A percentile compares a stretch with the other conserved stretches of the same genome.
These are phyloP conservation scores for Neltuma alba DNA, from an alignment of 306 rosid genomes.

Conservation along the genomic window DNA sequence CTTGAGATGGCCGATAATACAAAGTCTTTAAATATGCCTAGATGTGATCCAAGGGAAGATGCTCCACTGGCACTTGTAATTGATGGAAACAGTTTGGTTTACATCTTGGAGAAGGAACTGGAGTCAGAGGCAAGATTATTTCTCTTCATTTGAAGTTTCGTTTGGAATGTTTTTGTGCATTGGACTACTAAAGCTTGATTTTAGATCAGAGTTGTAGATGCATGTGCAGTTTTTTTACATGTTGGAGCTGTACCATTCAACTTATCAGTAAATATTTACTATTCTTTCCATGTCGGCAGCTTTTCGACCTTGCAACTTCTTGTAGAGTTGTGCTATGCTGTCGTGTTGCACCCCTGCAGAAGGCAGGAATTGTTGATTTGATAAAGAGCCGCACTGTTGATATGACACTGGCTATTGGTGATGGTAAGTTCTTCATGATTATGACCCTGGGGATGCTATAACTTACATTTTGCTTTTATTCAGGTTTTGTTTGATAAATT, in stretches of 20 bases:
- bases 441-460: slow-evolving; percentile 17
- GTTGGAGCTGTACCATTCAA: slow-evolving; percentile 20
- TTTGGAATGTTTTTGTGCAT: slow-evolving; percentile 9
- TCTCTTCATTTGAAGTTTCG: slow-evolving; percentile 6
- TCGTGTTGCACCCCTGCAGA: slow-evolving; percentile 98
- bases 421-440: slow-evolving; percentile 60
- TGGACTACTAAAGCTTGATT: slow-evolving; percentile 21
- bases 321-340: slow-evolving; percentile 94
- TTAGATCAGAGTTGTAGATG: slow-evolving; percentile 26
- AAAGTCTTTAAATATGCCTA: slow-evolving; percentile 48
- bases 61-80: slow-evolving; percentile 81
- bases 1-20: slow-evolving; percentile 43
- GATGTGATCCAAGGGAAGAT: slow-evolving; percentile 57
- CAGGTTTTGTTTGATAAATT: neutral
- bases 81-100: slow-evolving; percentile 96
- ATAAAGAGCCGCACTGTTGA: slow-evolving; percentile 91
- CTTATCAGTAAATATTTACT: slow-evolving; percentile 29
- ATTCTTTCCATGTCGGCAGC: slow-evolving; percentile 58
- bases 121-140: slow-evolving; percentile 74
- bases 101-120: slow-evolving; percentile 88
- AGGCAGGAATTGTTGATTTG: slow-evolving; percentile 97
- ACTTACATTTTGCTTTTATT: slow-evolving; percentile 26
- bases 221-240: slow-evolving; percentile 16
- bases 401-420: slow-evolving; percentile 98
- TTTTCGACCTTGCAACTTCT: slow-evolving; percentile 85